Evolutionary conservation across 2,329 filamentous ascomycete species (phyloP).

Genomic region (Aureobasidium sp.): DNA sequence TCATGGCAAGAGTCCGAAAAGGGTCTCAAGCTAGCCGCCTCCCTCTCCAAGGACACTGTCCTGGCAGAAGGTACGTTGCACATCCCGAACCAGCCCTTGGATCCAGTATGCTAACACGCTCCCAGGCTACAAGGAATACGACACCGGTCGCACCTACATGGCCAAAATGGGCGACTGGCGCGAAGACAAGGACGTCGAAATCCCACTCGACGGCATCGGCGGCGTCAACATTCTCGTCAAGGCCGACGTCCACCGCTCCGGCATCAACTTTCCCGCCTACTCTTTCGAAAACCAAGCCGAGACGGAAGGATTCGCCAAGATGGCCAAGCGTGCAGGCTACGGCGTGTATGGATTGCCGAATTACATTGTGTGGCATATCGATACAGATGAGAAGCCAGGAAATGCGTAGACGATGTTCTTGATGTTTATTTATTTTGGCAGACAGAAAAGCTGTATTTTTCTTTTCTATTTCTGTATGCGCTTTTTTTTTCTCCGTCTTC

Average conservation of each 20-base stretch:
- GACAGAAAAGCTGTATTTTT: neutral
- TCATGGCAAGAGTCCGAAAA: slow-evolving; percentile 95
- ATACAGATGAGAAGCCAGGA: slow-evolving; percentile 88
- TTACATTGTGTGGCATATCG: slow-evolving; percentile 98
- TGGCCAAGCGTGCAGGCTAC: slow-evolving; percentile 95
- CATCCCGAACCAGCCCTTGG: too few relatives aligned
- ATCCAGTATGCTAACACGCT: too few relatives aligned
- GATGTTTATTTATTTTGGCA: neutral
- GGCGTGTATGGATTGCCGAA: slow-evolving; percentile 88
- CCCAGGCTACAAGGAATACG: slow-evolving; percentile 81
- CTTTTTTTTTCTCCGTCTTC: neutral
- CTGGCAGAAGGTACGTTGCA: slow-evolving; percentile 72
- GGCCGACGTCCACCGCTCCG: slow-evolving; percentile 91
- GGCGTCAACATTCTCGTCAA: slow-evolving; percentile 98
- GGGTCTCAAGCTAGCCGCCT: slow-evolving; percentile 64
- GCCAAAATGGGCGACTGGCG: slow-evolving; percentile 87
- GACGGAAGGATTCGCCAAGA: slow-evolving; percentile 97
- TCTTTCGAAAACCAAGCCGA: slow-evolving; percentile 98
- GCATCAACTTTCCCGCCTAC: slow-evolving; percentile 98
- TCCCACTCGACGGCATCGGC: slow-evolving; percentile 89
- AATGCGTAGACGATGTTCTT: slow-evolving; percentile 45
- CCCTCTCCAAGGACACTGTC: slow-evolving; percentile 70
- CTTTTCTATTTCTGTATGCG: neutral
- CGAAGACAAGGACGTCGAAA: slow-evolving; percentile 83
- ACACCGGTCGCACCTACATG: slow-evolving; percentile 87